Evolutionary conservation across 495 filamentous ascomycete genomes (phyloP).

Genomic region (Neohortaea acidophila): DNA sequence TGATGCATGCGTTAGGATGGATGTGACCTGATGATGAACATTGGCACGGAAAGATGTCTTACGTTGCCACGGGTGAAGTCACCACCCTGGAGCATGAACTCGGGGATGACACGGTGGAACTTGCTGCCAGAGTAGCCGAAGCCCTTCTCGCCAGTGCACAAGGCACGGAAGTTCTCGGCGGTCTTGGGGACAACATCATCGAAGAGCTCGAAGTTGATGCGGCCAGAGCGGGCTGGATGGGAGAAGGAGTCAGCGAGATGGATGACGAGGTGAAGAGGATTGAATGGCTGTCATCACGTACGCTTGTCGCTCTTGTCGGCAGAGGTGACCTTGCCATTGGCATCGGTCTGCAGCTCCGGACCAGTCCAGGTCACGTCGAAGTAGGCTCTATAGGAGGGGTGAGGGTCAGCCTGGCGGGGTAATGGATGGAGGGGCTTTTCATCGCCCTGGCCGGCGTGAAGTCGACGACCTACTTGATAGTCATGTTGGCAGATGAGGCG

Average conservation of each 20-base stretch:
- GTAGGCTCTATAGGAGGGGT: too few relatives aligned
- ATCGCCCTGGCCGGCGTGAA: too few relatives aligned
- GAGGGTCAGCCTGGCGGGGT: too few relatives aligned
- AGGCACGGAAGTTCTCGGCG: conserved; percentile 80
- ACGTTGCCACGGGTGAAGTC: conserved; percentile 38
- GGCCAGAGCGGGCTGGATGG: conserved; percentile 51
- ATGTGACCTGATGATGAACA: neutral
- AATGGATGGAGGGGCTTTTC: too few relatives aligned
- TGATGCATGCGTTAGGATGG: conserved; percentile 19
- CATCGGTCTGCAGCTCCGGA: conserved; percentile 39
- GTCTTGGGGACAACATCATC: conserved; percentile 81
- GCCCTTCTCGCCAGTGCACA: conserved; percentile 88
- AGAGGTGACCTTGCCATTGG: conserved; percentile 36
- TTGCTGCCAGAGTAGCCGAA: conserved; percentile 37
- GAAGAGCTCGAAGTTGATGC: conserved; percentile 83
- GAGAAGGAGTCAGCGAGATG: neutral
- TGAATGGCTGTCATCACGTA: conserved; percentile 37
- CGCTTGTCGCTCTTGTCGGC: conserved; percentile 34
- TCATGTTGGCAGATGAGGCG: conserved; percentile 49
- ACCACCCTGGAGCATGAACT: conserved; percentile 40
- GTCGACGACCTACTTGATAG: too few relatives aligned
- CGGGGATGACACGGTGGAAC: conserved; percentile 33
- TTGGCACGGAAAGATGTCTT: conserved; percentile 15
- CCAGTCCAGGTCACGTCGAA: conserved; percentile 57
- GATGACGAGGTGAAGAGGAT: neutral